A percentile compares a stretch with the other conserved stretches of the same genome.
Conservation (phyloP, 257 asterid species). For the Lycium ferocissimum region DNA sequence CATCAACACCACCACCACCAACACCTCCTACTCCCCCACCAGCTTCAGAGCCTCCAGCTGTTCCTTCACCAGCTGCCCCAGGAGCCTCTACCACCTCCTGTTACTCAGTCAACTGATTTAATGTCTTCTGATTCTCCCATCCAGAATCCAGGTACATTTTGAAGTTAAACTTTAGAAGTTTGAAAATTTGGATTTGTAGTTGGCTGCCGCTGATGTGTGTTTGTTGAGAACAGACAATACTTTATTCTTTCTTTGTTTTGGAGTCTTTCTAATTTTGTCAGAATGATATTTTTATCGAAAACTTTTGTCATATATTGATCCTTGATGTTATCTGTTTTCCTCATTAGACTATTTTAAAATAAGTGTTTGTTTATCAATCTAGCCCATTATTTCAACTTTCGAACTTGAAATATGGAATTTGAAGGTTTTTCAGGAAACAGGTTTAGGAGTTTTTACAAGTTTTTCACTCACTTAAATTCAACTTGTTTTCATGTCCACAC, state of each 20-base stretch:
- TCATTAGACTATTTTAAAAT: neutral
- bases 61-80: conserved; percentile 29
- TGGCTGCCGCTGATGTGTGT: conserved; percentile 35
- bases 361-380: neutral
- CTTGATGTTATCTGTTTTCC: conserved; percentile 55
- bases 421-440: neutral
- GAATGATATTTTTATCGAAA: neutral
- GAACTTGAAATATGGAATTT: neutral
- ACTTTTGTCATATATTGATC: conserved; percentile 22
- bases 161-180: conserved; percentile 15
- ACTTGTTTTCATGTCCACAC: neutral
- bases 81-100: conserved; percentile 36
- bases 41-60: neutral
- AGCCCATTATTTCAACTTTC: neutral
- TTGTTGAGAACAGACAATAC: neutral
- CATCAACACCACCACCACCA: conserved; percentile 41
- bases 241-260: neutral
- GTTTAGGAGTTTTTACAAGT: neutral
- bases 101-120: conserved; percentile 38
- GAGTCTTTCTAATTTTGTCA: neutral
- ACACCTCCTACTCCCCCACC: conserved; percentile 36
- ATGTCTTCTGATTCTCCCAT: conserved; percentile 48
- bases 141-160: conserved; percentile 60
- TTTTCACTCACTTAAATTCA: conserved; percentile 14
- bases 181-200: conserved; percentile 39